phyloP scores from a whole-genome alignment of 78 protist genomes.

The Dictyostelium intermedium region DNA sequence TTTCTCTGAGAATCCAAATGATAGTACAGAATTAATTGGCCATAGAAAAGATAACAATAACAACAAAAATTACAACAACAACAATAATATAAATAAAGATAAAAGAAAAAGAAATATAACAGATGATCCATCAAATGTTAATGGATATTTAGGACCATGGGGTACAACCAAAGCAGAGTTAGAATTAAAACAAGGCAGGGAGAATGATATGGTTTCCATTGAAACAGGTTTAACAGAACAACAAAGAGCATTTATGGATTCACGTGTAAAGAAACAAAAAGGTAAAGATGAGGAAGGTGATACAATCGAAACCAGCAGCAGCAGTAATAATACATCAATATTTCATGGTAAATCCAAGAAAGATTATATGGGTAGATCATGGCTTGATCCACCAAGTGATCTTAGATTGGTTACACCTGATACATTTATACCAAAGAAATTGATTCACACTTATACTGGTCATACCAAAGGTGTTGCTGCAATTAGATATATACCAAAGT shows the following conservation, averaged over 20 bases:
- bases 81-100: not conserved
- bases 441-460: conserved; percentile 81
- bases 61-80: not conserved
- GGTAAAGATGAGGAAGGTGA: not conserved
- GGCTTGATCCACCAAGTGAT: conserved; percentile 68
- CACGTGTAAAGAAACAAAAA: conserved; percentile 27
- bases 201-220: not conserved
- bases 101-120: conserved; percentile 24
- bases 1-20: conserved; percentile 15
- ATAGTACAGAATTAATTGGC: not conserved
- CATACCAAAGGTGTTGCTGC: conserved; percentile 89
- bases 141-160: conserved; percentile 81
- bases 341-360: not conserved
- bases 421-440: conserved; percentile 79
- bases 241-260: conserved; percentile 6
- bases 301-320: not conserved
- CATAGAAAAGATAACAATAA: not conserved
- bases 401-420: conserved; percentile 9
- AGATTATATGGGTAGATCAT: conserved; percentile 81
- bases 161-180: conserved; percentile 22
- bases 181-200: not conserved
- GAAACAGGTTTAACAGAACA: conserved; percentile 9
- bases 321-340: not conserved
- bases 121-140: conserved; percentile 55
- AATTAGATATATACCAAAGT: conserved; percentile 85